Base-by-base conservation (phyloP, 192 early-diverging fungal species). In the Dimargaris xerosporica region DNA sequence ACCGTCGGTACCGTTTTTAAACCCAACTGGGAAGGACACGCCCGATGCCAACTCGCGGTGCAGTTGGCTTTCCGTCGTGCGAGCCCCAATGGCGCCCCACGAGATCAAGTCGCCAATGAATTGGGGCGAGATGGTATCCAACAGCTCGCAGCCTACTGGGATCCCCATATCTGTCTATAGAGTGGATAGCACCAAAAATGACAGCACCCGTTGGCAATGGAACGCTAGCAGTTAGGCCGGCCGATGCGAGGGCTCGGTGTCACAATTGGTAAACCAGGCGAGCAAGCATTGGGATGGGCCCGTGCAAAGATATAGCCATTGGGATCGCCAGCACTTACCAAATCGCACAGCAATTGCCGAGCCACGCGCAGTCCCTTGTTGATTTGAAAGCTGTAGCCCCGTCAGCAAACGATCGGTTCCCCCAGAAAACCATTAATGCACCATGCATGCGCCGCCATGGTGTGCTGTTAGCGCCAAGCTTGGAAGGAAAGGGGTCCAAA, bases 1-100 rank as follows among this genome's bases (percentile, higher is more conserved):
- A 47, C 95, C 95, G 65, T 98, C 93, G 5, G 95, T 98, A 55
- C 93, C 90, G 65, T 95, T 96, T 78, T 98, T 98, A 84, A 98
- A 96, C 0, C 94, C 94, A n/a, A 98, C 85, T 11, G 94, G 93
- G 81, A 94, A 90, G 48, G 91, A 93, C 17, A 90, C 81, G 13
- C 94, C 94, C 2, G 88, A 91, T 6, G 94, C 90, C 43, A 98
- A 79, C 69, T 98, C 94, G 54, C 94, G 82, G 70, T 98, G 93
- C 29, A 94, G 75, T 68, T 98, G 94, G 61, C 87, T 91, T 69
- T 94, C 93, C 19, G 94, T 98, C 2, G 94, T 98, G 47, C 94
- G 79, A 25, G 94, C 94, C 34, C 94, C 94, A 66, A 98, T 96
- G 13, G 94, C 94, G 39, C 91, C 94, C 94, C 94, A 98, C 16